These are phyloP conservation scores for Podosphaera xanthii DNA, from an alignment of 2,329 filamentous ascomycete species.

Conservation along the genomic window DNA sequence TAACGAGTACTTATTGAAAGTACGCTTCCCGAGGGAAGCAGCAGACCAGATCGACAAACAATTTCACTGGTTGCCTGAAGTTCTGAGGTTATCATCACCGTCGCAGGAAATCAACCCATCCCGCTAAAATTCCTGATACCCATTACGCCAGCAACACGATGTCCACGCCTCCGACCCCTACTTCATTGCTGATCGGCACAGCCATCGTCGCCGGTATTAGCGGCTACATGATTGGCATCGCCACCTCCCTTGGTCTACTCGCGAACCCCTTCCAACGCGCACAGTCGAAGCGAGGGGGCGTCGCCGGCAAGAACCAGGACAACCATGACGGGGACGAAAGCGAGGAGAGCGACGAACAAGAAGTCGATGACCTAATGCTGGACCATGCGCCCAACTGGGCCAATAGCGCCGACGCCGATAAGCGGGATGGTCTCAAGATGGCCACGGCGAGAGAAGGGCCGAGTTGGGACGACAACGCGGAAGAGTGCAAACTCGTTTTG, in stretches of 20 bases:
- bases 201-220: slow-evolving; percentile 50
- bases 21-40: too few relatives aligned
- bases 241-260: slow-evolving; percentile 50
- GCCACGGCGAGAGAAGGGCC: slow-evolving; percentile 22
- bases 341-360: slow-evolving; percentile 42
- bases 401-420: slow-evolving; percentile 36
- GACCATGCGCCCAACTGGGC: slow-evolving; percentile 47
- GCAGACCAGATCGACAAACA: too few relatives aligned
- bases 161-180: slow-evolving; percentile 5
- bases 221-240: slow-evolving; percentile 64
- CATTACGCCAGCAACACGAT: not conserved
- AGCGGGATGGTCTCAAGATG: slow-evolving; percentile 28
- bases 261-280: slow-evolving; percentile 21
- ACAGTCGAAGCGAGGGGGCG: slow-evolving; percentile 17
- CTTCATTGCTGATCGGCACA: slow-evolving; percentile 44
- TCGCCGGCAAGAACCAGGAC: slow-evolving; percentile 21
- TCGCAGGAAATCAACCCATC: too few relatives aligned
- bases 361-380: slow-evolving; percentile 32
- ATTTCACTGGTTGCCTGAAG: too few relatives aligned
- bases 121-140: too few relatives aligned
- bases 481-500: slow-evolving; percentile 86
- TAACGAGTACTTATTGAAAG: too few relatives aligned
- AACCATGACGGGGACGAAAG: slow-evolving; percentile 31
- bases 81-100: too few relatives aligned
- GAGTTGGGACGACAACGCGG: slow-evolving; percentile 22